Conservation (phyloP, 805 yeast genomes). For the Starmerella potacharoeniae region DNA sequence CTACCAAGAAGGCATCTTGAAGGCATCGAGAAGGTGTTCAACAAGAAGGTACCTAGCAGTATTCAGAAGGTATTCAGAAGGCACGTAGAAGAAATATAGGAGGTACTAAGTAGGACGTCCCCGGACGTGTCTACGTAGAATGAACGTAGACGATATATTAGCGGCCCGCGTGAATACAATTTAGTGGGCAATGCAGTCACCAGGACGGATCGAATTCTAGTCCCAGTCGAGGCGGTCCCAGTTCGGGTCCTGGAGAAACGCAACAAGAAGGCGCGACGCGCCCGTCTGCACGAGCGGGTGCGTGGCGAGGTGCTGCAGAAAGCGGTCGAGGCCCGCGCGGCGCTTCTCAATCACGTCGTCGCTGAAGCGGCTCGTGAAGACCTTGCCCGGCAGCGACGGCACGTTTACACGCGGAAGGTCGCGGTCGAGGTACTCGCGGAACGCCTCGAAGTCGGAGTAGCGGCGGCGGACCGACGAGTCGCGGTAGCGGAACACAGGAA, state of each 20-base stretch:
- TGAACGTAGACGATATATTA: no score
- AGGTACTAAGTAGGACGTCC: no score
- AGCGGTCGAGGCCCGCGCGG: constrained; percentile 70
- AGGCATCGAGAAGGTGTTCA: no score
- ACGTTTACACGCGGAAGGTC: constrained; percentile 72
- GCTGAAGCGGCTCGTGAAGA: constrained; percentile 60
- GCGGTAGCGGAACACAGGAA: constrained; percentile 69
- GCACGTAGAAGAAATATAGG: no score
- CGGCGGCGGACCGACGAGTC: constrained; percentile 66
- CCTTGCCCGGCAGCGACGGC: constrained; percentile 87
- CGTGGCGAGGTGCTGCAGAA: constrained; percentile 68
- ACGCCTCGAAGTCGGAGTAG: constrained; percentile 79
- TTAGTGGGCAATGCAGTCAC: no score
- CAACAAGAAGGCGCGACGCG: constrained; percentile 51
- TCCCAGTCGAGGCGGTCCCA: constrained; percentile 43
- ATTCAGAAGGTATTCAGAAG: no score
- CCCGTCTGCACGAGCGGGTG: constrained; percentile 92
- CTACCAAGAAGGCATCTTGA: no score
- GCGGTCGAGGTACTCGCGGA: constrained; percentile 58
- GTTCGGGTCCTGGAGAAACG: constrained; percentile 76
- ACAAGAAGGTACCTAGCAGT: no score
- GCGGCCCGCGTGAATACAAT: no score
- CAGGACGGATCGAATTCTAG: no score
- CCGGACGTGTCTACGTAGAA: no score
- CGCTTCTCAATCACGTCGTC: constrained; percentile 77